Evolutionary conservation across 139 green algal species (phyloP), one percentile per base, ranked within the genome.

Genomic region (Gonium pectorale): DNA sequence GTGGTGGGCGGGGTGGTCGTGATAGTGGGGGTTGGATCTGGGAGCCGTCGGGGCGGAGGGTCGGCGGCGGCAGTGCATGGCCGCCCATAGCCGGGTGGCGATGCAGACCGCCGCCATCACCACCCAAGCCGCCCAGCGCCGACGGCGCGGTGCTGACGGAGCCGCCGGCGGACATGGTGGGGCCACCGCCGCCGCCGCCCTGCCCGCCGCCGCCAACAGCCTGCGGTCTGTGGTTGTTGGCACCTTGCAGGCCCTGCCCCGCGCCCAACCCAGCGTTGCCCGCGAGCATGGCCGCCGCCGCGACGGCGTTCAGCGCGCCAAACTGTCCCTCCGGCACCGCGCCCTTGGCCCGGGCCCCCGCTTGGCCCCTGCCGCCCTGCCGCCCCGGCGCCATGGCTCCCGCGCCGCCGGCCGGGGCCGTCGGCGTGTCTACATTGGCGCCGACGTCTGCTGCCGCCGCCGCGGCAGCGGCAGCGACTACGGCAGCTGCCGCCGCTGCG

Each of bases 131-230:
- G 38, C 5, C 40, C 73, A 56, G 9, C 1, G 6, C 51, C 11
- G 24, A 46, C 49, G 46, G 35, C 19, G 49, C 59, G 29, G 77
- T 83, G 31, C 62, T 64, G 62, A 73, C 77, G 31, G 43, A 66
- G 77, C 62, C 77, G 41, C 77, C 77, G 11, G 77, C 77, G 0
- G 77, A 83, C 22, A 64, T 64, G 21, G 77, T 64, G 2, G 60
- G 77, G 9, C 77, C n/a, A n/a, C 70, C 9, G 31, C 46, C 6
- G 70, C 19, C 67, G 67, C 38, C 35, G 35, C 67, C 41, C 54
- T 73, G 37, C 33, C 29, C 38, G 38, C 40, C 40, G 67, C 40
- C 67, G 38, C 67, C 46, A 33, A 13, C 44, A 35, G 44, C n/a
- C n/a, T n/a, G n/a, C n/a, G n/a, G n/a, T n/a, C n/a, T n/a, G n/a